Conservation (phyloP, 768 basidiomycete species). For the Baorangia bicolor region DNA sequence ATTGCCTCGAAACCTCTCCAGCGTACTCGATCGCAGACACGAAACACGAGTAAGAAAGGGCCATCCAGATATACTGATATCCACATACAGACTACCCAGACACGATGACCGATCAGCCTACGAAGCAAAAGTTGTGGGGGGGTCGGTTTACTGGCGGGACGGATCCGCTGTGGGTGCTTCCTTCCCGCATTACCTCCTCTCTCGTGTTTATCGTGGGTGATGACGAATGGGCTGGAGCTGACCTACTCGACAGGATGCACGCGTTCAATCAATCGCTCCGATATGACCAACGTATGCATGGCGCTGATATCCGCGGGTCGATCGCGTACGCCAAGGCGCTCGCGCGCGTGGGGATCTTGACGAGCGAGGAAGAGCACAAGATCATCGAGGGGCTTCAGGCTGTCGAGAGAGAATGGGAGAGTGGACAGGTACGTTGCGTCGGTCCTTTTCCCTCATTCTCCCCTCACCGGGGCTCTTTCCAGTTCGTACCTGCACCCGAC, state of each 20-base stretch:
- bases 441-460: too few relatives aligned
- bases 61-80: neutral
- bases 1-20: neutral
- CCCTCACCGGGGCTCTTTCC: neutral
- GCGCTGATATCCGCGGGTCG: slow-evolving; percentile 88
- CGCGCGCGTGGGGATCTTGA: slow-evolving; percentile 76
- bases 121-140: slow-evolving; percentile 82
- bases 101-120: slow-evolving; percentile 40
- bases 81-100: neutral
- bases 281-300: slow-evolving; percentile 94
- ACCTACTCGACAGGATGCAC: slow-evolving; percentile 70
- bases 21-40: neutral
- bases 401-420: slow-evolving; percentile 86
- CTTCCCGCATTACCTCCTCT: neutral
- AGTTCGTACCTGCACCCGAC: slow-evolving; percentile 81
- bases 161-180: slow-evolving; percentile 47
- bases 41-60: neutral
- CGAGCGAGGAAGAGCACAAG: slow-evolving; percentile 66
- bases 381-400: slow-evolving; percentile 71
- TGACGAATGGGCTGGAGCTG: neutral
- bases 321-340: slow-evolving; percentile 95
- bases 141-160: slow-evolving; percentile 87
- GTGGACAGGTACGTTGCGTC: slow-evolving; percentile 50
- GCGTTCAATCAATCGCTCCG: slow-evolving; percentile 94
- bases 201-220: neutral